Base-by-base conservation (phyloP, 2,329 filamentous ascomycete genomes). In the Diaporthe ilicicola region DNA sequence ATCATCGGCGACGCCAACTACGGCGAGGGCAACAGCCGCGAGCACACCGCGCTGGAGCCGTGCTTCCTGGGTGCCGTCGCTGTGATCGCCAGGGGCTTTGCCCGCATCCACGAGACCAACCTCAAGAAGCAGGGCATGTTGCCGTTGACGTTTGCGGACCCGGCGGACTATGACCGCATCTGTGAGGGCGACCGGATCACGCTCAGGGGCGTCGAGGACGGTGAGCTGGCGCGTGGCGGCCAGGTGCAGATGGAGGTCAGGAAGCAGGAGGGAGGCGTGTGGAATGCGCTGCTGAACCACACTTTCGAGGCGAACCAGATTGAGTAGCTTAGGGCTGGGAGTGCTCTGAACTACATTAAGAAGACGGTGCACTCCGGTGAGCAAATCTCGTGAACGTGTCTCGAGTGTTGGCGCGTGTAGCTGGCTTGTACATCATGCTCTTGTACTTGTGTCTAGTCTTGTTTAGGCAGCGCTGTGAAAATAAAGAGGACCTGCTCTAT, bases 21-120 rank as follows among this genome's bases (percentile, higher is more conserved):
- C 84, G 93, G 94, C 77, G 93, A 96, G 83, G 93, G 94, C 74
- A 91, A 88, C 77, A 95, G 93, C 69, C 91, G 93, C 85, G 93
- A 97, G 84, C 93, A 97, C 81, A 93, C 94, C 76, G 93, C 93
- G 77, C 88, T 97, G 70, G 93, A 96, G 86, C 94, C 93, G 75
- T 88, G 93, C 78, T 93, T 94, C 84, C 88, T 96, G 72, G 93
- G 93, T 75, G 93, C 93, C 81, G 87, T 94, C 76, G 91, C 93
- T 75, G 92, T 96, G 82, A 93, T 96, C 78, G 91, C 89, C 79
- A 90, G 91, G 82, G 91, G 89, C 72, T 96, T 97, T 82, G 94
- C 93, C 77, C 92, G 93, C 87, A 96, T 96, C 78, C 93, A 96
- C 86, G 93, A 96, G 87, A 95, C 93, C 81, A 96, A 96, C 86